Evolutionary conservation across 495 filamentous ascomycete species (phyloP).

Genomic region (Hypoxylon cercidicola): DNA sequence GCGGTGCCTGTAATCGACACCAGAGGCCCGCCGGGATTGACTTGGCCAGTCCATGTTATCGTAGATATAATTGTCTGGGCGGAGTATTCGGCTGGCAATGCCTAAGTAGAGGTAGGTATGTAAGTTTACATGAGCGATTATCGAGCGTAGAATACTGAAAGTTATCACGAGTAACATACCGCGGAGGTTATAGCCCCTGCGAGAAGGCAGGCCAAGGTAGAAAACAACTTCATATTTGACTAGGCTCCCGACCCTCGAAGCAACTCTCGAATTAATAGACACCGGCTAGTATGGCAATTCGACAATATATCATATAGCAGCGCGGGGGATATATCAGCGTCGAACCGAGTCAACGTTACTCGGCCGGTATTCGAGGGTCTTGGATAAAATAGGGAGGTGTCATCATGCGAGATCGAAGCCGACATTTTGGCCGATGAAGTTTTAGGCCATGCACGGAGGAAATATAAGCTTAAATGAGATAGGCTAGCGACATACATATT

Average conservation of each 20-base stretch:
- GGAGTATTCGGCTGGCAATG: conserved; percentile 13
- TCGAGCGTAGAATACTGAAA: neutral
- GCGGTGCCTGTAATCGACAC: conserved; percentile 28
- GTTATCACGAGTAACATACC: conserved; percentile 9
- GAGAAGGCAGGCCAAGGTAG: conserved; percentile 15
- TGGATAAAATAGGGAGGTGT: conserved; percentile 28
- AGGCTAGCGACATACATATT: neutral
- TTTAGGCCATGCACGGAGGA: conserved; percentile 7
- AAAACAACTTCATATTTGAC: conserved; percentile 25
- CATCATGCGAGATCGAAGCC: conserved; percentile 21
- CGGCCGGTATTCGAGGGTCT: conserved; percentile 6
- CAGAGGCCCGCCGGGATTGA: conserved; percentile 14
- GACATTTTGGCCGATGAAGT: conserved; percentile 13
- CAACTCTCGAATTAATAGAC: neutral
- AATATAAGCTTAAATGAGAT: conserved; percentile 2
- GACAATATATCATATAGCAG: conserved; percentile 24
- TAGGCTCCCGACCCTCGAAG: conserved; percentile 1
- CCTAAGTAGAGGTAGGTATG: conserved; percentile 6
- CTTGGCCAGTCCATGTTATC: conserved; percentile 30
- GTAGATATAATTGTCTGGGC: conserved; percentile 1
- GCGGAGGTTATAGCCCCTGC: conserved; percentile 5
- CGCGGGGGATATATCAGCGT: conserved; percentile 7
- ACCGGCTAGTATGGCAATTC: conserved; percentile 1
- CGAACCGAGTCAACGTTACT: conserved; percentile 21
- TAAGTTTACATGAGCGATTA: conserved; percentile 7